Percentiles rank a stretch among this genome's conserved stretches.
These are phyloP conservation scores for Pyrenopolyporus hunteri DNA, from an alignment of 495 filamentous ascomycete genomes.

Conservation along the genomic window DNA sequence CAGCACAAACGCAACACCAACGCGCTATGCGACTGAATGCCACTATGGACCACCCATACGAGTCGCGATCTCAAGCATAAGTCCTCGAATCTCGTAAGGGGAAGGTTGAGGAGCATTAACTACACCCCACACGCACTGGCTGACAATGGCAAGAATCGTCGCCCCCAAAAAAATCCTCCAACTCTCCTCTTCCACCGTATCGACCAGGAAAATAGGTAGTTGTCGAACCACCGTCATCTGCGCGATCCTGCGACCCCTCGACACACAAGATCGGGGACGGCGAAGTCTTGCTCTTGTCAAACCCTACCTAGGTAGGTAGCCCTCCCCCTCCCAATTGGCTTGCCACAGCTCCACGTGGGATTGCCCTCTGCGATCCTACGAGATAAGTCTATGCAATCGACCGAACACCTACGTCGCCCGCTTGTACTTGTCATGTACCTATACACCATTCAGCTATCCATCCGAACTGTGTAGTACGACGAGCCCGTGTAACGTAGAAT, in stretches of 20 bases:
- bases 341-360: constrained; percentile 30
- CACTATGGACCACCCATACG: not conserved
- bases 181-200: constrained; percentile 11
- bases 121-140: constrained; percentile 9
- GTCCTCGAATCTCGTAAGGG: not conserved
- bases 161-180: constrained; percentile 26
- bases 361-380: constrained; percentile 31
- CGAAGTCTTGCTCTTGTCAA: constrained; percentile 7
- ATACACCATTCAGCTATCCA: not conserved
- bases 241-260: constrained; percentile 23
- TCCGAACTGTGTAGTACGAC: constrained; percentile 16
- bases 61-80: not conserved
- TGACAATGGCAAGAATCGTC: constrained; percentile 19
- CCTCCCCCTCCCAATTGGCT: constrained; percentile 23
- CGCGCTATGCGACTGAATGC: not conserved
- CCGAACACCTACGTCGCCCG: constrained; percentile 1
- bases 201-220: constrained; percentile 7
- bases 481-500: constrained; percentile 16
- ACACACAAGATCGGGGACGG: constrained; percentile 22
- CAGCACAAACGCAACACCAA: not conserved
- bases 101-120: constrained; percentile 11
- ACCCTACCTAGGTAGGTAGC: too few species aligned
- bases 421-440: constrained; percentile 20
- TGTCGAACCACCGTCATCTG: constrained; percentile 25
- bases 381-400: constrained; percentile 21